A percentile compares a stretch with the other conserved stretches of the same genome.
These are phyloP conservation scores for Gnaphalium uliginosum DNA, from an alignment of 129 eudicot species.

Conservation along the genomic window DNA sequence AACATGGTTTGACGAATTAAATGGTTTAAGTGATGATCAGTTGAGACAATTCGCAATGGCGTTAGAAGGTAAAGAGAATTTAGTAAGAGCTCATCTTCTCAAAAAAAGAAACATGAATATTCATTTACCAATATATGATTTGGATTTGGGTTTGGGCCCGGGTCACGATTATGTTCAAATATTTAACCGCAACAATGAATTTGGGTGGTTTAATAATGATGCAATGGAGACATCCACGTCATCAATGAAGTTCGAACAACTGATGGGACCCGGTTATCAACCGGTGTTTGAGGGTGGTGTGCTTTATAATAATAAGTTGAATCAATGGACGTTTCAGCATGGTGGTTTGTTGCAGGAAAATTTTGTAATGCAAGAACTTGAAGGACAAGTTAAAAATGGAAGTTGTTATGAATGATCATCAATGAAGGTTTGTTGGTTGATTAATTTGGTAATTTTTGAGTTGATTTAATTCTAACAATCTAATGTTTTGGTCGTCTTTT, in stretches of 20 bases:
- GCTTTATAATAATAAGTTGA: constrained; percentile 18
- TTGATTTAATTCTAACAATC: neutral
- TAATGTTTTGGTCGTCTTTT: too few species aligned
- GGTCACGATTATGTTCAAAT: constrained; percentile 21
- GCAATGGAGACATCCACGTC: neutral
- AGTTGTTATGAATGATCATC: constrained; percentile 19
- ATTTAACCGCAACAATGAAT: constrained; percentile 22
- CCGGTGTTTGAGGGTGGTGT: constrained; percentile 26
- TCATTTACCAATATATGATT: neutral
- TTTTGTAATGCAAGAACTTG: neutral
- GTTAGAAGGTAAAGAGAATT: constrained; percentile 31
- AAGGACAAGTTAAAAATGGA: constrained; percentile 8
- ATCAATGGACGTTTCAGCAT: constrained; percentile 24
- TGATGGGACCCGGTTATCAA: too few species aligned
- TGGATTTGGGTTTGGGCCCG: too few species aligned
- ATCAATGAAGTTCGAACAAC: neutral
- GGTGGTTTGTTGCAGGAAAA: constrained; percentile 4
- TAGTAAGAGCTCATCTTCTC: constrained; percentile 22
- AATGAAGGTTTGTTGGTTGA: constrained; percentile 9
- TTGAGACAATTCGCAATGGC: constrained; percentile 30
- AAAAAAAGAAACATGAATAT: constrained; percentile 23
- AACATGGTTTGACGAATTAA: constrained; percentile 44
- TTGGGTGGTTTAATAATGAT: constrained; percentile 16
- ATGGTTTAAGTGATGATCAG: constrained; percentile 18
- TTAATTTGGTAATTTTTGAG: neutral